phyloP scores from a whole-genome alignment of 169 alveolate species.

The Hammondia hammondi region DNA sequence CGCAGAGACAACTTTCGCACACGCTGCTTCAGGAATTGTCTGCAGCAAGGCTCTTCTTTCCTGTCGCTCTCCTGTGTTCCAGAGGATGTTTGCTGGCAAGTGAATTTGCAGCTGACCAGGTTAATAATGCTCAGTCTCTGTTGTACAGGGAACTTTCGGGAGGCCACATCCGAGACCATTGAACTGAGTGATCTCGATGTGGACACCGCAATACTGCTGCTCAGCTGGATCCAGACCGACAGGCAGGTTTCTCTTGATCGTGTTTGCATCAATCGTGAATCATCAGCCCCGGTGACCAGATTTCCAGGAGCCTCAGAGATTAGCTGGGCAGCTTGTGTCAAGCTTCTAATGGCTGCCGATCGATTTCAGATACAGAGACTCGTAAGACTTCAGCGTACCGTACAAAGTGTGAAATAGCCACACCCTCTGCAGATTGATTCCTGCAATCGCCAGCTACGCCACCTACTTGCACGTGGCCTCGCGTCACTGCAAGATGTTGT shows the following conservation, averaged over 20 bases:
- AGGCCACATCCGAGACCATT: constrained; percentile 59
- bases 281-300: neutral
- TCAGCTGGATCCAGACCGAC: constrained; percentile 69
- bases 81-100: constrained; percentile 63
- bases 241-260: constrained; percentile 8
- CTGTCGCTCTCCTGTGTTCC: constrained; percentile 71
- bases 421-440: constrained; percentile 51
- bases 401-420: neutral
- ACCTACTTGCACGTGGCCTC: constrained; percentile 65
- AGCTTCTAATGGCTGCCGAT: constrained; percentile 66
- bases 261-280: neutral
- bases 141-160: constrained; percentile 61
- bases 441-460: constrained; percentile 69
- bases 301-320: constrained; percentile 63
- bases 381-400: neutral
- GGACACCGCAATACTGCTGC: constrained; percentile 61
- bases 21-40: constrained; percentile 48
- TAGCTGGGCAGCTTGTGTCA: constrained; percentile 59
- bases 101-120: neutral
- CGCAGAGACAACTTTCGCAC: neutral
- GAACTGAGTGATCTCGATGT: constrained; percentile 62
- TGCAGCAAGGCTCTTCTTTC: constrained; percentile 72
- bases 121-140: neutral
- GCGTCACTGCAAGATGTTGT: constrained; percentile 62
- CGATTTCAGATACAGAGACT: constrained; percentile 60